Conservation (phyloP, 1,284 basidiomycete genomes). For the Phellopilus nigrolimitatus region DNA sequence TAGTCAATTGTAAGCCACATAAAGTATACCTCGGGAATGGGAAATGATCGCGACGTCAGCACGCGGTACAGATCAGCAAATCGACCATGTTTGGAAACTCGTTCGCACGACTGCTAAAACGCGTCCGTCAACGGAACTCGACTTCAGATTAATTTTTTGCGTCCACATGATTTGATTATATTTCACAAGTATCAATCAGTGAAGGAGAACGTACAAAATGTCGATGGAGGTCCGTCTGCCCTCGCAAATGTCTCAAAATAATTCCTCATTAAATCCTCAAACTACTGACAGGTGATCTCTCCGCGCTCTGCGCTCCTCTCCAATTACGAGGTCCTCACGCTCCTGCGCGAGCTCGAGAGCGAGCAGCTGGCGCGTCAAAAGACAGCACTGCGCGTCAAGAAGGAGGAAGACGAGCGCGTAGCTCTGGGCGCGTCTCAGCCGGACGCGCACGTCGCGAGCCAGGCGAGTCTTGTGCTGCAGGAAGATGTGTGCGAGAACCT, state of each 20-base stretch:
- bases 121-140: neutral
- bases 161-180: too few relatives aligned
- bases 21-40: too few relatives aligned
- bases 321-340: constrained; percentile 80
- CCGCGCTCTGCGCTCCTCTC: constrained; percentile 75
- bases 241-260: too few relatives aligned
- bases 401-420: constrained; percentile 50
- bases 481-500: constrained; percentile 73
- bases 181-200: too few relatives aligned
- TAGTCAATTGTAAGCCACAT: too few relatives aligned
- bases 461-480: constrained; percentile 13
- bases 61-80: too few relatives aligned
- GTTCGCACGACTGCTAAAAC: neutral
- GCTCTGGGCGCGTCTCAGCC: constrained; percentile 29
- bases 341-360: constrained; percentile 73
- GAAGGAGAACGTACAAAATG: too few relatives aligned
- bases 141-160: too few relatives aligned
- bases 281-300: constrained; percentile 61
- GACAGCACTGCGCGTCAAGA: constrained; percentile 61
- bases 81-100: constrained; percentile 5
- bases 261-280: neutral
- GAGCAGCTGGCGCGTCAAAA: constrained; percentile 65
- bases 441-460: constrained; percentile 26
- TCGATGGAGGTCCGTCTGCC: constrained; percentile 16
- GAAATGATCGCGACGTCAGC: too few relatives aligned